These are phyloP conservation scores for Pseudopithomyces maydicus DNA, from an alignment of 2,329 filamentous ascomycete genomes.

Conservation along the genomic window DNA sequence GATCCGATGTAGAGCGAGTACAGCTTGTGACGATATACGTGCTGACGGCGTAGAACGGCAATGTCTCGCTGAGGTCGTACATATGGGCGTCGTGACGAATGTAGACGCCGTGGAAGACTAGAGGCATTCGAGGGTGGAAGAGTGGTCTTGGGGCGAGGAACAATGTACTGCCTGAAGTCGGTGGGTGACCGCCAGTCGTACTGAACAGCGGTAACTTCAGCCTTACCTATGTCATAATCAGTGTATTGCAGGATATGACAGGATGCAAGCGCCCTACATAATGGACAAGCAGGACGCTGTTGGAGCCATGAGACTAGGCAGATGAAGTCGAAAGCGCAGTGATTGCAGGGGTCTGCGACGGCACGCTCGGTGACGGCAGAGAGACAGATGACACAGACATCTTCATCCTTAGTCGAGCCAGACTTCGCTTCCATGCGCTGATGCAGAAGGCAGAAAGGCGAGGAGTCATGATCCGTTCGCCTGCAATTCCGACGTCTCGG, in stretches of 20 bases:
- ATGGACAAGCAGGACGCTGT: conserved; percentile 72
- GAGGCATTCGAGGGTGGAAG: conserved; percentile 10
- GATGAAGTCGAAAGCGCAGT: conserved; percentile 81
- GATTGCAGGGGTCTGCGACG: conserved; percentile 75
- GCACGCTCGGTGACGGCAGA: conserved; percentile 74
- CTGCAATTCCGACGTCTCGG: conserved; percentile 11
- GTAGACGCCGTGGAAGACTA: conserved; percentile 22
- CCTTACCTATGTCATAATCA: conserved; percentile 50
- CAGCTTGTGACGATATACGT: conserved; percentile 73
- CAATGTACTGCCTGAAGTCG: conserved; percentile 63
- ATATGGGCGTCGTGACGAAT: conserved; percentile 22
- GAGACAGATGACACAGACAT: conserved; percentile 82
- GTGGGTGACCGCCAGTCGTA: conserved; percentile 64
- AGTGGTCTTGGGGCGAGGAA: conserved; percentile 45
- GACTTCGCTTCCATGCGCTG: conserved; percentile 33
- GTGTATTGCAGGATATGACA: conserved; percentile 1
- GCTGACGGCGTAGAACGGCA: conserved; percentile 65
- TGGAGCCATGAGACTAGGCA: conserved; percentile 85
- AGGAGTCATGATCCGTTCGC: not conserved
- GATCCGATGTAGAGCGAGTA: conserved; percentile 84
- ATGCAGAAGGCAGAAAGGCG: conserved; percentile 14
- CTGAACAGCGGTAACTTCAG: conserved; percentile 62
- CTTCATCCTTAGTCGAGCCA: conserved; percentile 21
- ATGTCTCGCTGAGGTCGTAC: conserved; percentile 40
- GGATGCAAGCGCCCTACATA: conserved; percentile 62